A percentile compares a stretch with the other conserved stretches of the same genome.
Conservation (phyloP, 352 stramenopile species). For the Globisporangium nagaii region DNA sequence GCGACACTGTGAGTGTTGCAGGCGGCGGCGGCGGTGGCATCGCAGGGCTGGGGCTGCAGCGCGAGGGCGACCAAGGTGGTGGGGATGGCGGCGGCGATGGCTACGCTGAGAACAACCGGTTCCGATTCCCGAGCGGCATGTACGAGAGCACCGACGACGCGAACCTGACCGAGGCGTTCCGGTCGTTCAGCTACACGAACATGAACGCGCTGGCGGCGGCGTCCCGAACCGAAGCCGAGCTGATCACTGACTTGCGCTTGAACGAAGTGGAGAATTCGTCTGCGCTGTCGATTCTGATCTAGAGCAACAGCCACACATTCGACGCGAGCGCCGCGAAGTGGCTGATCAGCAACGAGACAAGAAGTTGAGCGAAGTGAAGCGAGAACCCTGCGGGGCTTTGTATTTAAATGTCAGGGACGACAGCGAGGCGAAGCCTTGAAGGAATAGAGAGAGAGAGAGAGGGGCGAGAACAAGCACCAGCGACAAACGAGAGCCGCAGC, state of each 20-base stretch:
- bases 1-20: slow-evolving; percentile 4
- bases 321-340: too few relatives aligned
- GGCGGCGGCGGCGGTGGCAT: background rate
- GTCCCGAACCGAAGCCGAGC: slow-evolving; percentile 64
- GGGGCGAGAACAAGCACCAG: too few relatives aligned
- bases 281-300: slow-evolving; percentile 66
- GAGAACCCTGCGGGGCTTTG: too few relatives aligned
- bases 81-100: slow-evolving; percentile 5
- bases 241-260: slow-evolving; percentile 42
- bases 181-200: slow-evolving; percentile 83
- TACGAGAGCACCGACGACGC: slow-evolving; percentile 38
- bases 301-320: too few relatives aligned
- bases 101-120: slow-evolving; percentile 23
- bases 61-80: background rate
- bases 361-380: too few relatives aligned
- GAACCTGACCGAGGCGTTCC: slow-evolving; percentile 51
- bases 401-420: too few relatives aligned
- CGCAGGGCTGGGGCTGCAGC: slow-evolving; percentile 1
- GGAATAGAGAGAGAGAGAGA: too few relatives aligned
- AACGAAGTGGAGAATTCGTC: slow-evolving; percentile 36
- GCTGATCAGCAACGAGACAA: too few relatives aligned
- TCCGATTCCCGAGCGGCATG: slow-evolving; percentile 65
- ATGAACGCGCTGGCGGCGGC: slow-evolving; percentile 79
- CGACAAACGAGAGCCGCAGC: too few relatives aligned
- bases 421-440: too few relatives aligned